Percentiles rank a stretch among this genome's conserved stretches.
Evolutionary conservation across 2,329 filamentous ascomycete genomes (phyloP).

Genomic region (Alternaria gaisen): DNA sequence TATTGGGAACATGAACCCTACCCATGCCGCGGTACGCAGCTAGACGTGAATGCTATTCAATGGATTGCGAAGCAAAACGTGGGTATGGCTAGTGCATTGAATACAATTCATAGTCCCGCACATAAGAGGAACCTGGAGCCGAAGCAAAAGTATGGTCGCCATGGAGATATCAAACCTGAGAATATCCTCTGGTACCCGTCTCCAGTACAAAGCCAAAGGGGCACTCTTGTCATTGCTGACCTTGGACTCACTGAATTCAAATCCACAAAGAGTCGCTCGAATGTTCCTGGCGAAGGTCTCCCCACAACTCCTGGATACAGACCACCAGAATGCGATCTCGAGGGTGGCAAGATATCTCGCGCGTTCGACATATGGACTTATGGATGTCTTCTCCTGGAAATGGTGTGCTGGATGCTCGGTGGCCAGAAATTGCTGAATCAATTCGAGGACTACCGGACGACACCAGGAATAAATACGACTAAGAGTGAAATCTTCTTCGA

Average conservation of each 20-base stretch:
- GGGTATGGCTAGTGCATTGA: neutral
- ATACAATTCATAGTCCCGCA: neutral
- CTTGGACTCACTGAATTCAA: neutral
- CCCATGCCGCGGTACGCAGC: neutral
- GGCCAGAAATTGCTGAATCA: neutral
- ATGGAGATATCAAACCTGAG: neutral
- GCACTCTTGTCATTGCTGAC: neutral
- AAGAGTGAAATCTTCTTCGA: neutral
- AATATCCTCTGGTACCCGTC: neutral
- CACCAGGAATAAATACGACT: too few species aligned
- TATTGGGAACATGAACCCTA: neutral
- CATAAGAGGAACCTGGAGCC: neutral
- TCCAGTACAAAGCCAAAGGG: neutral
- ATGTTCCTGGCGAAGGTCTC: neutral
- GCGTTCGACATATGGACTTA: conserved; percentile 32
- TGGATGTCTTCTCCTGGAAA: conserved; percentile 28
- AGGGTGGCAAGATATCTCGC: conserved; percentile 21
- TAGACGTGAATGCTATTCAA: neutral
- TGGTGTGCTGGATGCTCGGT: conserved; percentile 22
- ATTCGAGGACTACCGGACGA: neutral
- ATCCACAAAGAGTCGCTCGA: neutral
- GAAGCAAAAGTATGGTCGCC: neutral
- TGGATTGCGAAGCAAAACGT: neutral
- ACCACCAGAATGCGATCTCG: conserved; percentile 19
- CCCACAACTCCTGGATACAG: neutral